Evolutionary conservation across 1,139 yeast species (phyloP), one percentile per base, ranked within the genome.

Genomic region (Saccharomycopsis crataegensis): DNA sequence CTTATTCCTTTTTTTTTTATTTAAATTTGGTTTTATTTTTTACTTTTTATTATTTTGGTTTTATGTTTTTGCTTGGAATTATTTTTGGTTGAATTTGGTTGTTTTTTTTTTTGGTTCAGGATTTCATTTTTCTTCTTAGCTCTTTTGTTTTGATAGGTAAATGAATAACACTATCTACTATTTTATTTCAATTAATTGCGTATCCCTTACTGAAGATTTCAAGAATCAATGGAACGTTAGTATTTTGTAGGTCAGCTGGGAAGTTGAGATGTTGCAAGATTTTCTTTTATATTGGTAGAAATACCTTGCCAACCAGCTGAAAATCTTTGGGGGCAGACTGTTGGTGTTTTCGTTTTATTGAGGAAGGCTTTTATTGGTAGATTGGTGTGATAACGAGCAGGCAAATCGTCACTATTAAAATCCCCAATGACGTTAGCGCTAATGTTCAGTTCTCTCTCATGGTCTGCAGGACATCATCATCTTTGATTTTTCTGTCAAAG

Each of bases 271-370:
- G 8, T 43, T 43, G 32, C 14, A 17, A 43, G 8, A 11, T 17
- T 43, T 14, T 8, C 11, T 3, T 22, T 17, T 7, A 22, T 9
- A 17, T 22, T 43, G 45, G 33, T 2, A 41, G 48, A 59, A 37
- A 50, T 50, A 62, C 1, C 63, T 58, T 4, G 64, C 62, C 32
- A 69, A 56, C 50, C 70, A 64, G 46, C 62, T 65, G 62, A 68
- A 22, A 22, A 22, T 22, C 4, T 2, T 22, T 22, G 28, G 28
- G 28, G 28, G 28, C 2, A 69, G 8, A 61, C 46, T 12, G 58
- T 50, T 1, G 66, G 65, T 8, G 11, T 17, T 7, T 22, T 22
- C 22, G n/a, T 28, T 11, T 33, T 22, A 4, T 37, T 12, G 34
- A 16, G 58, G 33, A 22, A 14, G 49, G 49, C 45, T 33, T 66